A percentile compares a stretch with the other conserved stretches of the same genome.
Conservation (phyloP, 169 alveolate genomes). For the Nephromyces sp. region DNA sequence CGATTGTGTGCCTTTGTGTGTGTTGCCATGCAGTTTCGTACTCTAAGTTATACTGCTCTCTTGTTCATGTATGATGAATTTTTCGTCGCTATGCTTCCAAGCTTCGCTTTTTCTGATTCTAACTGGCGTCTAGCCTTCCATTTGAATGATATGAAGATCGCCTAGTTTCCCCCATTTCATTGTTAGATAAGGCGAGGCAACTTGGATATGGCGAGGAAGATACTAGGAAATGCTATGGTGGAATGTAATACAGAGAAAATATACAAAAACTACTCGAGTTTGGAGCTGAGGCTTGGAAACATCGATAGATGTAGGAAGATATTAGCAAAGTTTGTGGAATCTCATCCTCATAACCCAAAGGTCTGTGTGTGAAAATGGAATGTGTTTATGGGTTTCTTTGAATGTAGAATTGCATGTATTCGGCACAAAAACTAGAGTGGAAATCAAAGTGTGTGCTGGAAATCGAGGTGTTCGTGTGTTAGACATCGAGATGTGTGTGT, state of each 20-base stretch:
- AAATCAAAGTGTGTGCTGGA: too few relatives aligned
- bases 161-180: neutral
- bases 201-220: constrained; percentile 73
- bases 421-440: neutral
- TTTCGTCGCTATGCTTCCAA: neutral
- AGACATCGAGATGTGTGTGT: too few relatives aligned
- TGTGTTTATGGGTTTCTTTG: too few relatives aligned
- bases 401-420: constrained; percentile 4
- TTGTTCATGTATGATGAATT: neutral
- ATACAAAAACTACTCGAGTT: constrained; percentile 78
- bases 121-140: neutral
- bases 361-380: constrained; percentile 37
- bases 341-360: constrained; percentile 70
- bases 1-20: too few relatives aligned
- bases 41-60: too few relatives aligned
- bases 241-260: constrained; percentile 78
- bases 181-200: constrained; percentile 54
- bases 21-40: too few relatives aligned
- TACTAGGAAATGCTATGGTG: constrained; percentile 86
- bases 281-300: constrained; percentile 87
- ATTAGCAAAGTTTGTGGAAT: constrained; percentile 80
- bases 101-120: neutral
- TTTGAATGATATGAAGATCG: neutral
- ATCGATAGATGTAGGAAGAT: constrained; percentile 84
- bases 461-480: too few relatives aligned